These are phyloP conservation scores for Ceratobasidium sp. DNA, from an alignment of 1,284 basidiomycete species.

Conservation along the genomic window DNA sequence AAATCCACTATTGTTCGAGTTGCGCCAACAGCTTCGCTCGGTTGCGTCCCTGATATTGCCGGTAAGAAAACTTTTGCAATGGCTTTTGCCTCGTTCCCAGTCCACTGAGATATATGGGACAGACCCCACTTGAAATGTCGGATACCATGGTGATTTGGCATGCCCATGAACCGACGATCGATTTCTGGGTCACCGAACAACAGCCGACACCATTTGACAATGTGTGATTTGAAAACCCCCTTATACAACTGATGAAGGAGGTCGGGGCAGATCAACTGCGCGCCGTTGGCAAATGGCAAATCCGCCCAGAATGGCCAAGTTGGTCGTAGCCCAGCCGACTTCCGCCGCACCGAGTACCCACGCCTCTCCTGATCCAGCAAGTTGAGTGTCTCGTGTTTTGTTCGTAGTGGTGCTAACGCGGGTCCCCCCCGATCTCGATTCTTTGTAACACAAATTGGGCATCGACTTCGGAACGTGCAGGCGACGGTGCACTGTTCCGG, in stretches of 20 bases:
- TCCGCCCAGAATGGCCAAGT: conserved; percentile 53
- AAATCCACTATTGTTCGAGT: conserved; percentile 56
- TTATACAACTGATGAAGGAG: conserved; percentile 51
- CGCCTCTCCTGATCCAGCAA: background rate
- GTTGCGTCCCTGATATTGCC: background rate
- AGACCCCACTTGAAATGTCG: conserved; percentile 43
- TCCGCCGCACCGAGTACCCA: background rate
- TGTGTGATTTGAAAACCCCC: conserved; percentile 52
- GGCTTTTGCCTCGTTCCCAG: conserved; percentile 45
- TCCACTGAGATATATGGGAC: conserved; percentile 35
- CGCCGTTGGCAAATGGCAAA: background rate
- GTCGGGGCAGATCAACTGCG: conserved; percentile 50
- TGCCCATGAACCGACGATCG: conserved; percentile 33
- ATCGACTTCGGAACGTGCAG: conserved; percentile 29
- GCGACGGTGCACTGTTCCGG: conserved; percentile 50
- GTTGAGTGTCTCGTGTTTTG: background rate
- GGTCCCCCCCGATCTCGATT: too few relatives aligned
- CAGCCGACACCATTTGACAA: conserved; percentile 48
- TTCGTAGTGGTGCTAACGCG: background rate
- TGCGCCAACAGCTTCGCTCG: conserved; percentile 1
- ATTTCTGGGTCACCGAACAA: conserved; percentile 32
- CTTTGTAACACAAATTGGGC: conserved; percentile 15
- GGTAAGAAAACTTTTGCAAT: conserved; percentile 38
- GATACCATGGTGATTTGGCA: conserved; percentile 26
- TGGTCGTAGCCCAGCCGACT: conserved; percentile 16